These are phyloP conservation scores for Mycosarcoma mackinlayi DNA, from an alignment of 1,284 basidiomycete species.

Conservation along the genomic window DNA sequence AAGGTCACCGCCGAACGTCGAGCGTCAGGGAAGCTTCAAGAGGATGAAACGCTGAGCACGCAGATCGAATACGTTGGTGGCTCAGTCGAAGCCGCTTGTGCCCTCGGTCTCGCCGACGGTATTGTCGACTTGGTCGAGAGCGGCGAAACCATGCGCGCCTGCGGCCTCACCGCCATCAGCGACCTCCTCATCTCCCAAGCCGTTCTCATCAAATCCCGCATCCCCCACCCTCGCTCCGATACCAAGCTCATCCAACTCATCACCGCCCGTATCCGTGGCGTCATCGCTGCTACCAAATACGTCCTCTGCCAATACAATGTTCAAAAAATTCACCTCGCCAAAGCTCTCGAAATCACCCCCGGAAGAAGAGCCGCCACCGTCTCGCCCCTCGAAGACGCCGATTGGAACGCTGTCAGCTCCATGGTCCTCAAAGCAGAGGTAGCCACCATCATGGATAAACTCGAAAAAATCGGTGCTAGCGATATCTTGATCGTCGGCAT, in stretches of 20 bases:
- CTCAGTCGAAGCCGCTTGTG: slow-evolving; percentile 96
- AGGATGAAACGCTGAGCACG: slow-evolving; percentile 71
- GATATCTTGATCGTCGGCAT: slow-evolving; percentile 90
- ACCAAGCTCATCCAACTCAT: slow-evolving; percentile 79
- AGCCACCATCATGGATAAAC: slow-evolving; percentile 90
- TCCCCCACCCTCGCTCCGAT: slow-evolving; percentile 76
- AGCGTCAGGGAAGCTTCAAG: slow-evolving; percentile 68
- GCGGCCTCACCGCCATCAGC: slow-evolving; percentile 86
- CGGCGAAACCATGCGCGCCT: slow-evolving; percentile 99
- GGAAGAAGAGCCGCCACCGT: slow-evolving; percentile 91
- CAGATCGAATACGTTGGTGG: slow-evolving; percentile 95
- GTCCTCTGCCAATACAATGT: slow-evolving; percentile 95
- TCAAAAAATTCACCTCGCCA: slow-evolving; percentile 74
- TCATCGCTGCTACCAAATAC: slow-evolving; percentile 88
- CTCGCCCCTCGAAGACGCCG: slow-evolving; percentile 80
- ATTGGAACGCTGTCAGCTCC: slow-evolving; percentile 89
- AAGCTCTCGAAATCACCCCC: slow-evolving; percentile 82
- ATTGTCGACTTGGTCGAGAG: slow-evolving; percentile 79
- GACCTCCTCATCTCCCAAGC: slow-evolving; percentile 88
- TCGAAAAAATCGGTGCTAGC: slow-evolving; percentile 84
- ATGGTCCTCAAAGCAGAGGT: slow-evolving; percentile 89
- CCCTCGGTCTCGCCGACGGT: slow-evolving; percentile 94
- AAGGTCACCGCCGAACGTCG: slow-evolving; percentile 70
- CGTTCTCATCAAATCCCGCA: slow-evolving; percentile 87
- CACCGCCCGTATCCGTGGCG: slow-evolving; percentile 88